A percentile compares a stretch with the other conserved stretches of the same genome.
phyloP scores from a whole-genome alignment of 768 basidiomycete species.

The Mycena chlorophos region DNA sequence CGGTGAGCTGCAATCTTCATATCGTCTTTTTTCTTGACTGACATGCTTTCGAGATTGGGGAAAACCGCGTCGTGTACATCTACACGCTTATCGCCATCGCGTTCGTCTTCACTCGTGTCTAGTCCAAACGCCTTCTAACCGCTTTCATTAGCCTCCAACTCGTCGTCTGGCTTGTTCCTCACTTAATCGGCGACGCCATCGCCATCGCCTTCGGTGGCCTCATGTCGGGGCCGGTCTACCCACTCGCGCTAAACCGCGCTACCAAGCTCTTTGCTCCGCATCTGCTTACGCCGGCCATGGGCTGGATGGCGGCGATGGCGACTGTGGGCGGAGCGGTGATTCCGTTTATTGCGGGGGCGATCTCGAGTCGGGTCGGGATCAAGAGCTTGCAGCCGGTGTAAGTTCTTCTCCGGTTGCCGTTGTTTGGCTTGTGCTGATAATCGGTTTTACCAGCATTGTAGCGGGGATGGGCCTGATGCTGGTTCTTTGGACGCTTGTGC shows the following conservation, averaged over 20 bases:
- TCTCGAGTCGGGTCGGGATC: conserved; percentile 46
- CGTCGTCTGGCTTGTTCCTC: conserved; percentile 50
- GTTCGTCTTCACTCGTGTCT: too few species aligned
- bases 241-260: conserved; percentile 53
- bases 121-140: neutral
- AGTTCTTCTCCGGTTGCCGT: too few species aligned
- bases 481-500: too few species aligned
- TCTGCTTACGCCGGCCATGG: conserved; percentile 45
- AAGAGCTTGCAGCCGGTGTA: conserved; percentile 51
- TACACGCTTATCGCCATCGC: conserved; percentile 38
- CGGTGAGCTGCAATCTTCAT: conserved; percentile 24
- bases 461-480: too few species aligned
- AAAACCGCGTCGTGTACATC: conserved; percentile 36
- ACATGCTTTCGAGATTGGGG: conserved; percentile 32
- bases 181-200: conserved; percentile 47
- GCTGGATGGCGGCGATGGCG: conserved; percentile 55
- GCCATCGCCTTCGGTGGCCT: conserved; percentile 49
- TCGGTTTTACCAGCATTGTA: too few species aligned
- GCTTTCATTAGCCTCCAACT: conserved; percentile 42
- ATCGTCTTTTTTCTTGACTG: neutral
- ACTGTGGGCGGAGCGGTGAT: conserved; percentile 51
- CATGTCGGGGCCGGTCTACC: conserved; percentile 56
- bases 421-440: too few species aligned
- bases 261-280: conserved; percentile 53
- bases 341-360: conserved; percentile 51